A percentile compares a stretch with the other conserved stretches of the same genome.
These are phyloP conservation scores for Globisporangium megalacanthum DNA, from an alignment of 352 stramenopile species.

Conservation along the genomic window DNA sequence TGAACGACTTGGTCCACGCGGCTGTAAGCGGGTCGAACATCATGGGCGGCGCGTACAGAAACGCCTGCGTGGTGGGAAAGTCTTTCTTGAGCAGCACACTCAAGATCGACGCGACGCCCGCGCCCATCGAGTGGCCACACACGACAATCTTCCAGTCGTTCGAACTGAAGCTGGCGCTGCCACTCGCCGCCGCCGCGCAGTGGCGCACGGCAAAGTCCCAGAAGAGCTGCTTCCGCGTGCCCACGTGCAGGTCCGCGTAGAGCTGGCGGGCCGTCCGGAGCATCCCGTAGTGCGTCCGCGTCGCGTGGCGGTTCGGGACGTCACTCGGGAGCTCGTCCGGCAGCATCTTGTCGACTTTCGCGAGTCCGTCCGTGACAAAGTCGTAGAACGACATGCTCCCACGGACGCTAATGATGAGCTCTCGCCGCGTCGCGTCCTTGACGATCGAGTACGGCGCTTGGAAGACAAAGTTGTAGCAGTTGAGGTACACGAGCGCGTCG, in stretches of 20 bases:
- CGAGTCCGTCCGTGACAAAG: conserved; percentile 69
- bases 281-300: conserved; percentile 68
- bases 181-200: conserved; percentile 18
- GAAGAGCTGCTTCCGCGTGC: conserved; percentile 48
- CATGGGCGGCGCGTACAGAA: conserved; percentile 59
- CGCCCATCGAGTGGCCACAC: conserved; percentile 78
- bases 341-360: conserved; percentile 58
- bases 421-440: conserved; percentile 46
- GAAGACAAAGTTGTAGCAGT: conserved; percentile 77
- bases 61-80: conserved; percentile 50
- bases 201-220: conserved; percentile 62
- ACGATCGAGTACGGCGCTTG: conserved; percentile 71
- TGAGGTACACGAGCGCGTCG: conserved; percentile 66
- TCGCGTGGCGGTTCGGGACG: conserved; percentile 38
- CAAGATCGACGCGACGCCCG: conserved; percentile 67
- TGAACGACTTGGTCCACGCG: conserved; percentile 53
- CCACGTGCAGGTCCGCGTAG: conserved; percentile 51
- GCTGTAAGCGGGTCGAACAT: conserved; percentile 60
- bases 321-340: conserved; percentile 45
- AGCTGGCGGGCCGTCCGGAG: conserved; percentile 59
- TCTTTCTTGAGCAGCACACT: conserved; percentile 51
- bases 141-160: conserved; percentile 60
- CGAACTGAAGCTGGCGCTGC: not conserved
- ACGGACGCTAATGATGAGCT: conserved; percentile 73
- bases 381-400: conserved; percentile 79